phyloP scores from a whole-genome alignment of 345 rosid species.

The Turritis glabra region DNA sequence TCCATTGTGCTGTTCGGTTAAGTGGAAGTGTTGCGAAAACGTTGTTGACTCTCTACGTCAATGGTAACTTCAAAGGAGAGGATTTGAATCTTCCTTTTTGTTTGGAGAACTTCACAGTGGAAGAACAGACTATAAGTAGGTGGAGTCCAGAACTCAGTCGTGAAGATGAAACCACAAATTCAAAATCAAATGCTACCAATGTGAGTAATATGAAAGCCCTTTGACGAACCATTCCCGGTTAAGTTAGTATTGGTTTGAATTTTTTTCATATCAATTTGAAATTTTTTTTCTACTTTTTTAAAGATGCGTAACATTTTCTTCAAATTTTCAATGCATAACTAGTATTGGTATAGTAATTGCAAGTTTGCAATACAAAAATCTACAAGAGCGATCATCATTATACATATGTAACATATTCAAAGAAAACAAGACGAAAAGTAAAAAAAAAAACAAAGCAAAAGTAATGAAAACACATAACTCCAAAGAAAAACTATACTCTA shows the following conservation, averaged over 20 bases:
- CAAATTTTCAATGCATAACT: too few relatives aligned
- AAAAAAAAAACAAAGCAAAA: neutral
- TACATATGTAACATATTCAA: neutral
- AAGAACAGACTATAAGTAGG: slow-evolving; percentile 57
- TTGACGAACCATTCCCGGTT: neutral
- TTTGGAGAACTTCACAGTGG: slow-evolving; percentile 52
- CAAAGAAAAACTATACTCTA: neutral
- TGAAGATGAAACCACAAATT: slow-evolving; percentile 46
- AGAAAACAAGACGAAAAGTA: neutral
- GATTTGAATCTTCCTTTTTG: slow-evolving; percentile 37
- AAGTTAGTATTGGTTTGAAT: neutral
- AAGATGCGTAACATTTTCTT: slow-evolving; percentile 6
- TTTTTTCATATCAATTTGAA: neutral
- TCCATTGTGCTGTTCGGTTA: slow-evolving; percentile 61
- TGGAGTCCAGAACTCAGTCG: slow-evolving; percentile 71
- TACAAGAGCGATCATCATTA: neutral
- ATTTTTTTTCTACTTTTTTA: neutral
- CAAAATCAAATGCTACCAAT: slow-evolving; percentile 10
- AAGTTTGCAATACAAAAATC: neutral
- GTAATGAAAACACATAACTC: neutral
- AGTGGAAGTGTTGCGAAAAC: slow-evolving; percentile 85
- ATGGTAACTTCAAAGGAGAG: slow-evolving; percentile 41
- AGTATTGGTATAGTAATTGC: neutral
- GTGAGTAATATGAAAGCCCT: neutral
- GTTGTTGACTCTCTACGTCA: slow-evolving; percentile 51